Evolutionary conservation across 306 rosid species (phyloP).

Genomic region (Lathyrus oleraceus): DNA sequence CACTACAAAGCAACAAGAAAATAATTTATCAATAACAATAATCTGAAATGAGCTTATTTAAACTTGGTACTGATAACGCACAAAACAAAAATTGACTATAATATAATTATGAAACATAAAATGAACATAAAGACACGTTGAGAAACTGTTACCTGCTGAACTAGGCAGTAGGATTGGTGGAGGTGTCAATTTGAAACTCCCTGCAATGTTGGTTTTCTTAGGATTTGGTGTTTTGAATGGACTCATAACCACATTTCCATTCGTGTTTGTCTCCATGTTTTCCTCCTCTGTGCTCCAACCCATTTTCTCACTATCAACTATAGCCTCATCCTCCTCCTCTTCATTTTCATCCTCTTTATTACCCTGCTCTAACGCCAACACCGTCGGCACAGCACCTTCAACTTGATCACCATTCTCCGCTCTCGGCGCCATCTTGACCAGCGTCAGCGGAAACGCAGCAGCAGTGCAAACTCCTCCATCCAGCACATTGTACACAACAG

Average conservation of each 20-base stretch:
- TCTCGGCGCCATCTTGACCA: slow-evolving; percentile 30
- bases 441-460: slow-evolving; percentile 42
- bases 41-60: no score
- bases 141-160: slow-evolving; percentile 39
- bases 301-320: slow-evolving; percentile 38
- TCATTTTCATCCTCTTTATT: slow-evolving; percentile 27
- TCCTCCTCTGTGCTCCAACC: slow-evolving; percentile 50
- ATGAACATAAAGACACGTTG: background rate
- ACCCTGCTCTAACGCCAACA: slow-evolving; percentile 3
- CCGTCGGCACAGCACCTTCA: background rate
- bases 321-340: slow-evolving; percentile 38
- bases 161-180: background rate
- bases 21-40: background rate
- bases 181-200: slow-evolving; percentile 7
- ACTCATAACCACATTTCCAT: slow-evolving; percentile 3
- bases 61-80: no score
- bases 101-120: background rate
- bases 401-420: slow-evolving; percentile 27
- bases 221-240: slow-evolving; percentile 11
- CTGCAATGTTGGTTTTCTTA: slow-evolving; percentile 2
- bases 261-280: slow-evolving; percentile 4
- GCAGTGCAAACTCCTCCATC: slow-evolving; percentile 46
- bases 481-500: slow-evolving; percentile 42
- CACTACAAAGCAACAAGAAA: slow-evolving; percentile 23
- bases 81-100: background rate